Base-by-base conservation (phyloP, 495 filamentous ascomycete genomes). In the Neurospora pannonica region DNA sequence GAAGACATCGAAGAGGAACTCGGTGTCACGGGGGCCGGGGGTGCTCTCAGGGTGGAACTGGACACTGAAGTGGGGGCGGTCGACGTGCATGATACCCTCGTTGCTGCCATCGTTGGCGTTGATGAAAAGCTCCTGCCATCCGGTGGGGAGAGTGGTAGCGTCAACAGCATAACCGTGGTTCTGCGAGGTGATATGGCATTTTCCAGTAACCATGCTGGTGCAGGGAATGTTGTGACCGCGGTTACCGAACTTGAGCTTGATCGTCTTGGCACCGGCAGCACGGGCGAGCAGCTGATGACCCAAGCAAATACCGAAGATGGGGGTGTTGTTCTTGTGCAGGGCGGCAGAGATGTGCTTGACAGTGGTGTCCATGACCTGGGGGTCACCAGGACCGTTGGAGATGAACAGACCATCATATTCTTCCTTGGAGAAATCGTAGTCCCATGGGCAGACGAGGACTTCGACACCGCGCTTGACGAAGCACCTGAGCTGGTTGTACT, bases 191-290 rank as follows among this genome's bases (percentile, higher is more conserved):
- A 99, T 99, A 83, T 98, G 94, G 81, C 96, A 99, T 82, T 94
- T 93, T 71, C 96, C 97, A 43, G 94, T 94, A 74, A 97, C 83
- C 87, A 95, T 89, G 82, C 93, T 97, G 31, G 95, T 98, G 86
- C 96, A 98, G 36, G 96, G 96, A 79, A 99, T 98, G 81, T 99
- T 99, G 86, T 97, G 94, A 43, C 96, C 96, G 78, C 96, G 93
- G 84, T 99, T 99, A 83, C 96, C 96, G 79, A 98, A 99, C 86
- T 97, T 97, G 92, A 99, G 97, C 85, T 99, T 99, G 73, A 85
- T 80, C 3, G 96, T 99, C 38, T 89, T 87, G 43, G 95, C 96
- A 71, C 96, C 96, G 28, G 94, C 92, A 36, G 96, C 94, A 75
- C 96, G 89, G 24, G 96, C 93, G 46, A 99, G 91, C 72, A 99